Base-by-base conservation (phyloP, 176 grass and related monocot species). In the Carex myosuroides region DNA sequence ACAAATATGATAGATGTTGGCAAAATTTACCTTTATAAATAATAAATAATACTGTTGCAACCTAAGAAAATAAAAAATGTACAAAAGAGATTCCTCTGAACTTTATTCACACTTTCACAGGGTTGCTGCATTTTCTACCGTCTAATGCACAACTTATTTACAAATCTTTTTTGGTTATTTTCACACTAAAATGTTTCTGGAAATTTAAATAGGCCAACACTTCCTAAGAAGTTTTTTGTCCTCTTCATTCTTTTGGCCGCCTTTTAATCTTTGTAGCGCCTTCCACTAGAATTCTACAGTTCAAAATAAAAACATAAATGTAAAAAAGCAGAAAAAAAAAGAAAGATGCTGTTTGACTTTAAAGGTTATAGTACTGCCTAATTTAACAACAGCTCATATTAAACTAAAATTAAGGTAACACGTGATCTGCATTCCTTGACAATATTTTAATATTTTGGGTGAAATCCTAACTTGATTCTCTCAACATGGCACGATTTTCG, bases 71-170 rank as follows among this genome's bases (percentile, higher is more conserved):
- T 12, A 44, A 70, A 71, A 44, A 64, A 81, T 81, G 60, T 81
- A 64, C 57, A 81, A 58, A 81, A 63, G 60, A 63, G 37, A 60
- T 81, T n/a, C 79, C 13, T 16, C 58, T 81, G 57, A 63, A 44
- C 10, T 65, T 81, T 81, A 81, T 81, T 81, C 39, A 74, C 57
- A 63, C 39, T 71, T 71, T 70, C 68, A 70, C 35, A 41, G 39
- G 68, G 70, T 74, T 74, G 70, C 70, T 73, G 70, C 70, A 74
- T 74, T 53, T 52, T 74, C 70, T 74, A 74, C 70, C 13, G 54
- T 81, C 54, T 81, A 81, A 81, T 81, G 79, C 79, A 81, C 79
- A 81, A 81, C 33, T 81, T 64, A 81, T 64, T 64, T 81, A 81
- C 79, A 81, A 5, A 44, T 10, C 7, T 61, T 37, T 81, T 80